These are phyloP conservation scores for Apophysomyces elegans DNA, from an alignment of 371 early-diverging fungal genomes.

Conservation along the genomic window DNA sequence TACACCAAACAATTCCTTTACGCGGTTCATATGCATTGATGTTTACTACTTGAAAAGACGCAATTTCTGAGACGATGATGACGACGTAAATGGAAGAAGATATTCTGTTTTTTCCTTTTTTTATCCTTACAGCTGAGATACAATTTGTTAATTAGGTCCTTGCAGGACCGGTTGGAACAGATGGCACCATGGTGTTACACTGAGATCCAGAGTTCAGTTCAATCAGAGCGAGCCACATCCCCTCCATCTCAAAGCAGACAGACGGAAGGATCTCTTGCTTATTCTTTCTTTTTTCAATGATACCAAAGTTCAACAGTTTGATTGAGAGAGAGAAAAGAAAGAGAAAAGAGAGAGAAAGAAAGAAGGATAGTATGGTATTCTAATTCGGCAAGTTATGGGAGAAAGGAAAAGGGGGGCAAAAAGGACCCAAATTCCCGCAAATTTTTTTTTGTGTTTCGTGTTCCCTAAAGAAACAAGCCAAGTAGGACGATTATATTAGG, in stretches of 20 bases:
- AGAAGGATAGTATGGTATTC: not conserved
- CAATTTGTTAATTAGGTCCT: conserved; percentile 7
- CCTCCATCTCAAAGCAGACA: not conserved
- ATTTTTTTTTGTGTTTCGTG: conserved; percentile 4
- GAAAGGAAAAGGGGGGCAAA: conserved; percentile 3
- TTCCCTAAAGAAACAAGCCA: not conserved
- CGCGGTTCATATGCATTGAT: too few relatives aligned
- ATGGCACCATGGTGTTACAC: not conserved
- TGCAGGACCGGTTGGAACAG: conserved; percentile 5
- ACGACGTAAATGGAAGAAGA: not conserved
- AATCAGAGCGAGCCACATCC: not conserved
- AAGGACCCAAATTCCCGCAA: not conserved
- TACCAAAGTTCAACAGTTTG: too few relatives aligned
- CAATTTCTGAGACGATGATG: not conserved
- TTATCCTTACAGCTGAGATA: not conserved
- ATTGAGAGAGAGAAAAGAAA: not conserved
- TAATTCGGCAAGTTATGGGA: not conserved
- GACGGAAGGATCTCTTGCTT: not conserved
- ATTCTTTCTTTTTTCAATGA: too few relatives aligned
- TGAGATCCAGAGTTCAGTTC: not conserved
- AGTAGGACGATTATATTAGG: conserved; percentile 6
- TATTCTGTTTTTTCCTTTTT: not conserved
- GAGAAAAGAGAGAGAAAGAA: not conserved
- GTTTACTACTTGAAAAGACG: too few relatives aligned
- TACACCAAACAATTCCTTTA: too few relatives aligned